Percentiles rank a stretch among this genome's conserved stretches.
These are phyloP conservation scores for Ogataea dorogensis DNA, from an alignment of 805 yeast species.

Conservation along the genomic window DNA sequence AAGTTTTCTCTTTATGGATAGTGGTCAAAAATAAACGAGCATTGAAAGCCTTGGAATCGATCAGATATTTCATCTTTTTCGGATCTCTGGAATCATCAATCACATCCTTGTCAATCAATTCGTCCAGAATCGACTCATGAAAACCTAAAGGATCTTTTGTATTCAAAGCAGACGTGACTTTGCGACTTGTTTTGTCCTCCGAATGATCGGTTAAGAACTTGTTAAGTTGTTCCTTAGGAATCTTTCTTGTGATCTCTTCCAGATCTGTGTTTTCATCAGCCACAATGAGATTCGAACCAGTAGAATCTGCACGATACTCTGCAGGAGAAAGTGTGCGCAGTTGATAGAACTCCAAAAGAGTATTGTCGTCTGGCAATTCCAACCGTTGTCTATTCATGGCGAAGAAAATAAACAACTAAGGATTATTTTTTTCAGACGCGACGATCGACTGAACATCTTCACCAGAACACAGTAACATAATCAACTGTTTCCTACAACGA, in stretches of 20 bases:
- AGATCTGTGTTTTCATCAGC: constrained; percentile 9
- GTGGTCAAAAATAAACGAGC: constrained; percentile 54
- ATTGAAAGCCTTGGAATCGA: constrained; percentile 58
- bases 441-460: constrained; percentile 9
- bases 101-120: constrained; percentile 39
- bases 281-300: constrained; percentile 15
- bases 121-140: constrained; percentile 43
- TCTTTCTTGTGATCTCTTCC: constrained; percentile 14
- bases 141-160: constrained; percentile 55
- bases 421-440: constrained; percentile 3
- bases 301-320: constrained; percentile 26
- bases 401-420: constrained; percentile 13
- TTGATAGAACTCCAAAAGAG: constrained; percentile 39
- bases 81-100: constrained; percentile 41
- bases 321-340: constrained; percentile 42
- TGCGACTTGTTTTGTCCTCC: constrained; percentile 5
- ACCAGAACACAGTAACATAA: neutral
- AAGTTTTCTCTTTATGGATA: constrained; percentile 55
- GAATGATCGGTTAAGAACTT: constrained; percentile 24
- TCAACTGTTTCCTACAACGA: neutral
- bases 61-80: constrained; percentile 40
- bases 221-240: constrained; percentile 28
- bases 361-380: constrained; percentile 14
- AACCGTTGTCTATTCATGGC: constrained; percentile 4
- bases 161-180: constrained; percentile 6